phyloP scores from a whole-genome alignment of 495 filamentous ascomycete species.

The Neurospora sp. region DNA sequence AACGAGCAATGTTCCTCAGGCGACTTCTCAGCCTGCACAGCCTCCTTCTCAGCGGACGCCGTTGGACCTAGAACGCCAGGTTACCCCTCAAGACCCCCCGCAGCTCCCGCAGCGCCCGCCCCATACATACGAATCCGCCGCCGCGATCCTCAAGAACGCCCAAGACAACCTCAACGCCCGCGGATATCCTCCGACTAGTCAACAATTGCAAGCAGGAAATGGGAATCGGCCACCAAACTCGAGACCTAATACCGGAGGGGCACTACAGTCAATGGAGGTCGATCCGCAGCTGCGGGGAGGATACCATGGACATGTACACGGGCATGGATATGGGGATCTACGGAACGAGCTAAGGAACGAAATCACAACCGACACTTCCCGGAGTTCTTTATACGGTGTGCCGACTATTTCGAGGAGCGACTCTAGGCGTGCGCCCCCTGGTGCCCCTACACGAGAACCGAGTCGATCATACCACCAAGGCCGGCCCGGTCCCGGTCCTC shows the following conservation, averaged over 20 bases:
- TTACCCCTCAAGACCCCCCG: conserved; percentile 19
- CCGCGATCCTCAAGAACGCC: conserved; percentile 22
- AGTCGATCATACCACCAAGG: conserved; percentile 58
- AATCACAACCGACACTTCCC: conserved; percentile 56
- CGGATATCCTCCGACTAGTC: conserved; percentile 1
- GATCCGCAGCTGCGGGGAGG: conserved; percentile 26
- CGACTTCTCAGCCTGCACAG: background rate
- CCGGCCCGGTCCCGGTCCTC: conserved; percentile 36
- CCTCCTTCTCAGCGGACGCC: conserved; percentile 1
- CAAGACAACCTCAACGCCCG: conserved; percentile 23
- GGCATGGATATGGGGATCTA: background rate
- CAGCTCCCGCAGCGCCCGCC: conserved; percentile 23
- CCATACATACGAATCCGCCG: conserved; percentile 28
- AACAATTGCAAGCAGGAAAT: background rate
- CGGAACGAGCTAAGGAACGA: conserved; percentile 43
- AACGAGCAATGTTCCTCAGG: background rate
- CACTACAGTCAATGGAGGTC: conserved; percentile 23
- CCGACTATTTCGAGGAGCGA: conserved; percentile 39
- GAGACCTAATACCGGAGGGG: conserved; percentile 33
- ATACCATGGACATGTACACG: conserved; percentile 28
- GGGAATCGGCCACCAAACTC: conserved; percentile 19
- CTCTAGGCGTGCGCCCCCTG: conserved; percentile 55
- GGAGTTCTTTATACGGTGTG: conserved; percentile 47
- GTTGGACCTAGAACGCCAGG: conserved; percentile 7
- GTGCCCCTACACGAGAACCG: conserved; percentile 55